Evolutionary conservation across 164 flowering plant species (phyloP).

Genomic region (Vitis vinifera): DNA sequence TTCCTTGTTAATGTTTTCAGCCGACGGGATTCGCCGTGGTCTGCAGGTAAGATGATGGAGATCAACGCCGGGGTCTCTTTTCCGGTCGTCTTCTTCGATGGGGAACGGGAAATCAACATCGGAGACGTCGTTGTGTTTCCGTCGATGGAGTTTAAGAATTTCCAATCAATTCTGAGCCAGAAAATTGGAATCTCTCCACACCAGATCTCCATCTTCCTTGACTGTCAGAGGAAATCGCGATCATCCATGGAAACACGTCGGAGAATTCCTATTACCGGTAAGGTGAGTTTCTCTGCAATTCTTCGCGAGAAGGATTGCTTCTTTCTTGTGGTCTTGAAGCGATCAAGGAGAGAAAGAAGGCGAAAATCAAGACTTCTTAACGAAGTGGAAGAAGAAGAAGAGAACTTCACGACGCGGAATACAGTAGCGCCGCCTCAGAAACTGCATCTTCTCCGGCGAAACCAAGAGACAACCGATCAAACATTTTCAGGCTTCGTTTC

Average conservation of each 20-base stretch:
- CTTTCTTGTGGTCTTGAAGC: conserved; percentile 31
- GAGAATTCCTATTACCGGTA: conserved; percentile 38
- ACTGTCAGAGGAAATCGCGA: conserved; percentile 15
- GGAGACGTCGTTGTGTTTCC: conserved; percentile 40
- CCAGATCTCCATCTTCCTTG: conserved; percentile 51
- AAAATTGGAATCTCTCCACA: conserved; percentile 56
- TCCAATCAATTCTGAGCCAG: conserved; percentile 37
- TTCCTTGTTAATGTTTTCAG: not conserved
- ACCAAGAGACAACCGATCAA: not conserved
- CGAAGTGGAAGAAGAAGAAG: not conserved
- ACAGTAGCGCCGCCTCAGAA: conserved; percentile 13
- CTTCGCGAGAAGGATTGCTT: conserved; percentile 23
- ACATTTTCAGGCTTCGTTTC: not conserved
- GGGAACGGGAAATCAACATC: conserved; percentile 45
- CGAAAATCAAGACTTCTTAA: not conserved
- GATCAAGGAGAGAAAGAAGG: conserved; percentile 26
- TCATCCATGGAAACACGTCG: conserved; percentile 1
- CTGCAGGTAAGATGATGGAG: conserved; percentile 11
- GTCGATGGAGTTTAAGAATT: conserved; percentile 30
- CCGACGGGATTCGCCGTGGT: not conserved
- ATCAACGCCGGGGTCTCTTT: conserved; percentile 9
- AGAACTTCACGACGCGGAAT: not conserved
- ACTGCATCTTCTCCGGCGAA: conserved; percentile 22
- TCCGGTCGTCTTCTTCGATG: conserved; percentile 65
- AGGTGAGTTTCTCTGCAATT: conserved; percentile 38